Conservation (phyloP, 1,284 basidiomycete genomes). For the Apiotrichum akiyoshidainum region DNA sequence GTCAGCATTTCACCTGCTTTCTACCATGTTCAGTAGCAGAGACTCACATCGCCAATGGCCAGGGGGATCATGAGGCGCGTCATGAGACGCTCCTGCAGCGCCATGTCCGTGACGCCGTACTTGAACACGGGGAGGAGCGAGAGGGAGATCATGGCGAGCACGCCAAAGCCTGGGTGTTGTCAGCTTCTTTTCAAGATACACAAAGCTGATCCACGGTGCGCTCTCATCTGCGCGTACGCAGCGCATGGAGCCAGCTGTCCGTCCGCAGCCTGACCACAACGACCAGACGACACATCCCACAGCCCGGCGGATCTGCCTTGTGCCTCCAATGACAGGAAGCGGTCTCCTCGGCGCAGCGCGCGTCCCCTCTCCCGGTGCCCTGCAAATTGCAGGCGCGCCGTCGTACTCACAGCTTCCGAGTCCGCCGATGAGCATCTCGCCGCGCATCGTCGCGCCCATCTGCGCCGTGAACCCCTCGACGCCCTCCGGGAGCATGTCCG, state of each 20-base stretch:
- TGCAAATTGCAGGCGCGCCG: no score
- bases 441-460: slow-evolving; percentile 35
- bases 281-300: no score
- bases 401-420: slow-evolving; percentile 52
- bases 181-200: background rate
- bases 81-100: slow-evolving; percentile 39
- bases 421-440: slow-evolving; percentile 41
- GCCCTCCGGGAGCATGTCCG: slow-evolving; percentile 35
- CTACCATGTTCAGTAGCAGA: no score
- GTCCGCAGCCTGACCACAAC: no score
- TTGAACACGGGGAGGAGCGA: slow-evolving; percentile 40
- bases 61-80: slow-evolving; percentile 43
- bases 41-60: slow-evolving; percentile 47
- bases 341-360: background rate
- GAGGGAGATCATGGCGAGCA: slow-evolving; percentile 48
- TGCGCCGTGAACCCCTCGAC: slow-evolving; percentile 26
- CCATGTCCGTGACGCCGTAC: slow-evolving; percentile 14
- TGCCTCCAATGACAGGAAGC: no score
- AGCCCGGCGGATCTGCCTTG: no score
- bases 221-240: no score
- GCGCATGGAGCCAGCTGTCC: no score
- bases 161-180: slow-evolving; percentile 44
- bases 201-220: no score
- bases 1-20: background rate
- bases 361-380: no score